phyloP scores from a whole-genome alignment of 352 stramenopile species.

The Aphanomyces stellatus region DNA sequence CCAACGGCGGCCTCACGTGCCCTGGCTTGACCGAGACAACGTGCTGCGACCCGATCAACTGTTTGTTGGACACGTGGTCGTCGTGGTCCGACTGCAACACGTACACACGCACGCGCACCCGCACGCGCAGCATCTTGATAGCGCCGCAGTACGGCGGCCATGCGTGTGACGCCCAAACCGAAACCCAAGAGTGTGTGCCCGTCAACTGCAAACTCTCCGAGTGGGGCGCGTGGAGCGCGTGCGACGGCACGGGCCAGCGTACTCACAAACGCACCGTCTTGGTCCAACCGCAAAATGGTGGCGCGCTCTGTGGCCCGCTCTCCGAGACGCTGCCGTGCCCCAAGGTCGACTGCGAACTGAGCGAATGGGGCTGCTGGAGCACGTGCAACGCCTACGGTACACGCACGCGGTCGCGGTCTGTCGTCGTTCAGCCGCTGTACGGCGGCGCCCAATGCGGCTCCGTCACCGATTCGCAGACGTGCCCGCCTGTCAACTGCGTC shows the following conservation, averaged over 20 bases:
- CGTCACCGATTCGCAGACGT: constrained; percentile 11
- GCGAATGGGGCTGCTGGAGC: constrained; percentile 25
- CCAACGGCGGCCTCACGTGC: constrained; percentile 35
- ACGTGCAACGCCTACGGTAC: constrained; percentile 24
- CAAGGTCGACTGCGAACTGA: constrained; percentile 23
- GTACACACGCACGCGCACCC: constrained; percentile 27
- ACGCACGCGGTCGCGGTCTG: constrained; percentile 23
- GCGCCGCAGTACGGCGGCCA: constrained; percentile 32
- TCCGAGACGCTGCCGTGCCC: not conserved
- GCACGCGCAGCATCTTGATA: constrained; percentile 31
- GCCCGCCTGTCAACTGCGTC: constrained; percentile 14
- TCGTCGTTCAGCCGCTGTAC: constrained; percentile 5
- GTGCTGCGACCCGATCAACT: constrained; percentile 38
- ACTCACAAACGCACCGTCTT: constrained; percentile 30
- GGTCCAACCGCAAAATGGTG: constrained; percentile 15
- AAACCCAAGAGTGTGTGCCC: constrained; percentile 35
- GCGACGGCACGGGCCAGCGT: constrained; percentile 31
- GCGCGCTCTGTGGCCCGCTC: not conserved
- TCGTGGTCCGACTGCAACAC: constrained; percentile 36
- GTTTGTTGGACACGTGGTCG: constrained; percentile 36
- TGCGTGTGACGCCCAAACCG: constrained; percentile 25
- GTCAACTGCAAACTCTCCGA: constrained; percentile 38
- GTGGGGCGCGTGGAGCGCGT: constrained; percentile 30
- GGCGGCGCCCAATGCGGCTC: constrained; percentile 6
- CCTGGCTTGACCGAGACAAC: constrained; percentile 31